These are phyloP conservation scores for Plantago elongata DNA, from an alignment of 257 asterid genomes.

Conservation along the genomic window DNA sequence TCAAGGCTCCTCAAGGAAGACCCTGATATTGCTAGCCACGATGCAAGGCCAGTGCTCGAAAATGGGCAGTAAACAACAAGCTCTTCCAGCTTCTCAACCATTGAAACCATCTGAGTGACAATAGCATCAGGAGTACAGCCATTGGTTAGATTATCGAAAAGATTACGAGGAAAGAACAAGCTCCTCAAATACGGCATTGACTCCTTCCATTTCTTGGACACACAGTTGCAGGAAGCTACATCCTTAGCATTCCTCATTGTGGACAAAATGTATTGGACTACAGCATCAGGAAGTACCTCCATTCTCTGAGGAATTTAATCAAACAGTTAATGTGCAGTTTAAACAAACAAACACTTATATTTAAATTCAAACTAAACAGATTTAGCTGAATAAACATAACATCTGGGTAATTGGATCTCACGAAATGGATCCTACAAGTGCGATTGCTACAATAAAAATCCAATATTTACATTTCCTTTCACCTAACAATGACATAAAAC, in stretches of 20 bases:
- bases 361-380: constrained; percentile 6
- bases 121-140: constrained; percentile 57
- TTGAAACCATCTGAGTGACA: constrained; percentile 46
- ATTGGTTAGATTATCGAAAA: constrained; percentile 55
- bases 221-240: constrained; percentile 74
- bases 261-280: constrained; percentile 65
- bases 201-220: constrained; percentile 90
- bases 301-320: constrained; percentile 46
- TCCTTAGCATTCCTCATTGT: constrained; percentile 67
- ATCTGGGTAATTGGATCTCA: constrained; percentile 11
- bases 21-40: constrained; percentile 62
- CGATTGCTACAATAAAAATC: background rate
- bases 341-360: background rate
- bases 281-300: constrained; percentile 83
- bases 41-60: constrained; percentile 52
- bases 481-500: background rate
- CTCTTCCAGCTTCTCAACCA: constrained; percentile 51
- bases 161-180: constrained; percentile 71
- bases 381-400: constrained; percentile 24
- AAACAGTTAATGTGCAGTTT: constrained; percentile 32
- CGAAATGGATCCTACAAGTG: background rate
- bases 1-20: constrained; percentile 61
- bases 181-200: constrained; percentile 58
- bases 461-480: background rate
- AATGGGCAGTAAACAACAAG: constrained; percentile 89